Evolutionary conservation across 1,284 basidiomycete species (phyloP).

Genomic region (Ceratobasidium sp.): DNA sequence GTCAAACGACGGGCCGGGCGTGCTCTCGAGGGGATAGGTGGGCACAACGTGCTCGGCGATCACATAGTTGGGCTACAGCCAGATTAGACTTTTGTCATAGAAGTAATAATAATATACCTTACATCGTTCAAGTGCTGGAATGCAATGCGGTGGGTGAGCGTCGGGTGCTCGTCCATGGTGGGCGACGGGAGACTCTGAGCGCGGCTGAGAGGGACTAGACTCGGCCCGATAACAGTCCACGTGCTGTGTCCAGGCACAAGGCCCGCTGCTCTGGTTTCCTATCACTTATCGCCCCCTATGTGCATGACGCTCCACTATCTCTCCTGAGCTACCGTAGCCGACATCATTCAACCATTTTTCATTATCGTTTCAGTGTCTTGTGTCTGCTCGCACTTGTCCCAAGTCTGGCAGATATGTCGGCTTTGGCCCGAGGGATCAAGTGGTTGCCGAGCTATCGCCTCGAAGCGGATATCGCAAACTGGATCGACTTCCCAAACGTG

Average conservation of each 20-base stretch:
- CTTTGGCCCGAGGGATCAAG: not conserved
- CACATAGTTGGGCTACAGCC: constrained; percentile 41
- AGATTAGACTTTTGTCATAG: not conserved
- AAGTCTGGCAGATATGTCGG: too few relatives aligned
- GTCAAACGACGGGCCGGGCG: constrained; percentile 23
- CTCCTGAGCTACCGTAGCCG: not conserved
- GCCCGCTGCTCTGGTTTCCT: not conserved
- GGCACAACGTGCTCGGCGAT: constrained; percentile 45
- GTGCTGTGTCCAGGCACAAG: constrained; percentile 41
- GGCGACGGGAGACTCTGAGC: not conserved
- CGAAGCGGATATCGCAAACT: not conserved
- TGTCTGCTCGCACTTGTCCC: not conserved
- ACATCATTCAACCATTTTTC: not conserved
- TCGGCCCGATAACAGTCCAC: constrained; percentile 42
- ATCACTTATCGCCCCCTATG: constrained; percentile 12
- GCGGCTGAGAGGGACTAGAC: not conserved
- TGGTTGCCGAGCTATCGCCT: not conserved
- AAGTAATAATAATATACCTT: not conserved
- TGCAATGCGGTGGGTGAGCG: constrained; percentile 33
- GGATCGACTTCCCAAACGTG: too few relatives aligned
- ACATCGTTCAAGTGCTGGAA: constrained; percentile 43
- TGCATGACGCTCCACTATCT: not conserved
- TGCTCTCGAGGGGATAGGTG: constrained; percentile 29
- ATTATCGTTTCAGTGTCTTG: not conserved
- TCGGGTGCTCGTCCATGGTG: constrained; percentile 27